Base-by-base conservation (phyloP, 2,329 filamentous ascomycete genomes). In the Pseudocercospora crystallina region DNA sequence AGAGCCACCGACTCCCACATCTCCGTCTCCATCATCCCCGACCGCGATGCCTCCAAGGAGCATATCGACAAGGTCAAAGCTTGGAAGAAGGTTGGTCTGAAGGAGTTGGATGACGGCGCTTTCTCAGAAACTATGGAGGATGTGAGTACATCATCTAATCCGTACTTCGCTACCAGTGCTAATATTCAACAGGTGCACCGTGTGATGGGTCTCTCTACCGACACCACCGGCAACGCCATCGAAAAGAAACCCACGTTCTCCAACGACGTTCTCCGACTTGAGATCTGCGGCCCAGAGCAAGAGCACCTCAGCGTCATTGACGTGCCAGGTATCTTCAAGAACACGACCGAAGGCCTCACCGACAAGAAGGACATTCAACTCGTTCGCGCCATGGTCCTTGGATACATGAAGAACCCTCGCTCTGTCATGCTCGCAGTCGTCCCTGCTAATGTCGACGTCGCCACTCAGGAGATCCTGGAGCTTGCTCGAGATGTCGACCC, bases 381-480 rank as follows among this genome's bases (percentile, higher is more conserved):
- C 3, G 73, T 77, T 2, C 54, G 62, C 29, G 62, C 65, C 1
- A 71, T 76, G 64, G 72, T 76, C 0, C 41, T 61, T 7, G 40
- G 42, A 0, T 75, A 76, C 50, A 73, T 76, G 65, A 34, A 63
- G n/a, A 72, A 73, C 43, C 57, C 63, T 0, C 63, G 72, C 3
- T 69, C 69, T 1, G 65, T 74, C 32, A 75, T 76, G 35, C 64
- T 77, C 1, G 65, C 71, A 0, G 75, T 78, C 0, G 59, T 77
- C 1, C 70, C 71, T 0, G 70, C 72, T 10, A 73, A 71, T 17
- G 69, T 71, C 5, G 75, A 80, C 43, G 65, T 76, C 26, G 71
- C 69, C 0, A 78, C 69, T 0, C 74, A 79, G 43, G 70, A 74
- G 34, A 77, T 79, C 33, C 60, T 79, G 1, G 61, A 71, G 17